A percentile compares a stretch with the other conserved stretches of the same genome.
phyloP scores from a whole-genome alignment of 495 filamentous ascomycete species.

The Trichoderma reesei region DNA sequence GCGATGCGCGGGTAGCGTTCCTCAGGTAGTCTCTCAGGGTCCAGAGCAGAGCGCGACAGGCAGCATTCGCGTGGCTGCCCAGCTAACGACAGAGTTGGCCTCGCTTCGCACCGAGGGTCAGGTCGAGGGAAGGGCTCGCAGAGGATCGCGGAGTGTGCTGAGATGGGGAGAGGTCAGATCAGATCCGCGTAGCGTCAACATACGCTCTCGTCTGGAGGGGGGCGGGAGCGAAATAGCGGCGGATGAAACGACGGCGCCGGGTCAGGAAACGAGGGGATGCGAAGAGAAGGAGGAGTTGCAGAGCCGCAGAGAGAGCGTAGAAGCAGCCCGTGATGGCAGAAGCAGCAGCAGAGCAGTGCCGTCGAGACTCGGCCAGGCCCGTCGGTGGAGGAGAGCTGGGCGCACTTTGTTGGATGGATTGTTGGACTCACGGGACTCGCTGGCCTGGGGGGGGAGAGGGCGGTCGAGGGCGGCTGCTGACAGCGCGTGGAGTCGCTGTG shows the following conservation, averaged over 20 bases:
- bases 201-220: too few species aligned
- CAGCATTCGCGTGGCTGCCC: not conserved
- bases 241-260: not conserved
- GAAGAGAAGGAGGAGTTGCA: not conserved
- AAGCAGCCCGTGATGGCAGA: conserved; percentile 4
- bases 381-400: conserved; percentile 6
- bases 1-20: conserved; percentile 4
- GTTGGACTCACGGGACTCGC: conserved; percentile 9
- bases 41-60: not conserved
- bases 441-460: not conserved
- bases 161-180: not conserved
- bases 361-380: not conserved
- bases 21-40: not conserved
- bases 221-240: not conserved
- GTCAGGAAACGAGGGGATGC: not conserved
- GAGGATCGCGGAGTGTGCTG: conserved; percentile 6
- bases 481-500: conserved; percentile 9
- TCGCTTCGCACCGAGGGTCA: not conserved
- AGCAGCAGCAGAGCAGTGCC: not conserved
- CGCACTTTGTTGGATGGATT: conserved; percentile 8
- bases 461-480: conserved; percentile 2
- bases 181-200: conserved; percentile 8
- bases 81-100: not conserved
- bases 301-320: not conserved
- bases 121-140: not conserved